phyloP scores from a whole-genome alignment of 1,284 basidiomycete genomes.

The Papiliotrema terrestris region DNA sequence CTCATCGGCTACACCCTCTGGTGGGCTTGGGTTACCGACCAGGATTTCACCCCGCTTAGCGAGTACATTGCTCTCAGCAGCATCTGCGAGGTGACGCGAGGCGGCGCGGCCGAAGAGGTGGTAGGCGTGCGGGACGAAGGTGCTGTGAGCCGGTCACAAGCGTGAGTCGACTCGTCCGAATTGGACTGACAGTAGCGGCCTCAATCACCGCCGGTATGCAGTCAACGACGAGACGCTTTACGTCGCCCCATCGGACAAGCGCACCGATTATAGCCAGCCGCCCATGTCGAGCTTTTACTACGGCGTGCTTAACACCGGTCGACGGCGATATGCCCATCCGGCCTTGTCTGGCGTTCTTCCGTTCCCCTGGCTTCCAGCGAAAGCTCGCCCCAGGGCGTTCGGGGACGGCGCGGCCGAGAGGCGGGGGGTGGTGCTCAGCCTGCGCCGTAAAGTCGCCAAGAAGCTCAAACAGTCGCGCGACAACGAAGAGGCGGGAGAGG shows the following conservation, averaged over 20 bases:
- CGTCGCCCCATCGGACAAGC: constrained; percentile 82
- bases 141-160: constrained; percentile 76
- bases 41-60: constrained; percentile 70
- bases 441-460: constrained; percentile 42
- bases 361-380: constrained; percentile 83
- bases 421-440: constrained; percentile 39
- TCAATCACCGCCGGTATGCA: constrained; percentile 78
- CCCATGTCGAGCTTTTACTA: constrained; percentile 90
- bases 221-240: constrained; percentile 93
- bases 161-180: constrained; percentile 50
- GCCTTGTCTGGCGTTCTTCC: constrained; percentile 83
- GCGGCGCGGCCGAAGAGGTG: constrained; percentile 74
- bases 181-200: constrained; percentile 55
- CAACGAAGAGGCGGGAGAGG: neutral
- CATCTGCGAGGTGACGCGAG: constrained; percentile 79
- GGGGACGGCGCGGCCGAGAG: constrained; percentile 51
- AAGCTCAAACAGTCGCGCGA: constrained; percentile 25
- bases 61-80: constrained; percentile 74
- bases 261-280: constrained; percentile 90
- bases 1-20: constrained; percentile 70
- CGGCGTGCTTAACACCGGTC: constrained; percentile 69
- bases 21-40: constrained; percentile 74
- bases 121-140: constrained; percentile 68
- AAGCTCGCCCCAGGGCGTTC: constrained; percentile 57
- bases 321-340: constrained; percentile 83